Conservation (phyloP, 148 eudicot genomes). For the Rhododendron ovatum region DNA sequence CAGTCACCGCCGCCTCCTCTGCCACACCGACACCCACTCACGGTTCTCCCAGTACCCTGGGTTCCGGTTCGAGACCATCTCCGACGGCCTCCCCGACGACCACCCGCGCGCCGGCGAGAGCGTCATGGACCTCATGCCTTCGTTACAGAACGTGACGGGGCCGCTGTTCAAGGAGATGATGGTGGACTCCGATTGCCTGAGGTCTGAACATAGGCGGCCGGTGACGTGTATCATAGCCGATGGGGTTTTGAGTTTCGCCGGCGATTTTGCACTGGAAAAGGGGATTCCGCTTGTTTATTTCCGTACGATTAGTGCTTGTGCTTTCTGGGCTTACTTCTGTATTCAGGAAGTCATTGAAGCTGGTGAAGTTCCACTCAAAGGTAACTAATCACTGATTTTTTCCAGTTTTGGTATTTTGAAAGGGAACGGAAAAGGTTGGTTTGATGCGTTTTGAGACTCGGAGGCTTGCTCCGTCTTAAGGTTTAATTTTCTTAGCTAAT, state of each 20-base stretch:
- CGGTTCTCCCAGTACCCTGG: conserved; percentile 14
- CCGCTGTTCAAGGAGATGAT: conserved; percentile 14
- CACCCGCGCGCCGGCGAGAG: conserved; percentile 21
- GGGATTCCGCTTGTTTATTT: neutral
- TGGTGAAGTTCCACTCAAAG: neutral
- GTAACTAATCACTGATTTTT: neutral
- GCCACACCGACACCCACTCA: conserved; percentile 6
- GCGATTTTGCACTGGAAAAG: conserved; percentile 20
- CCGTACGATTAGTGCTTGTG: neutral
- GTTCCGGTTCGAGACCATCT: conserved; percentile 18
- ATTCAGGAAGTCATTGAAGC: neutral
- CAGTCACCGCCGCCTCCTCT: conserved; percentile 23
- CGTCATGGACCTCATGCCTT: conserved; percentile 14
- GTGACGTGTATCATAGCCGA: conserved; percentile 32
- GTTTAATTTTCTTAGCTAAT: too few relatives aligned
- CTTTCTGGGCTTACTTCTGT: neutral
- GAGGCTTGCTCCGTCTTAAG: too few relatives aligned
- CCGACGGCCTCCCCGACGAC: conserved; percentile 39
- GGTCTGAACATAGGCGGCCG: conserved; percentile 11
- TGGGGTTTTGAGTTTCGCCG: conserved; percentile 21
- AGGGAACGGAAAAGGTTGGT: too few relatives aligned
- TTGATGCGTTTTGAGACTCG: too few relatives aligned
- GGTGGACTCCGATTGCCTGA: conserved; percentile 11
- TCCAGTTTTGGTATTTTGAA: too few relatives aligned
- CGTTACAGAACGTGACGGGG: conserved; percentile 8